phyloP scores from a whole-genome alignment of 1,284 basidiomycete genomes.

The Marasmius fiardii region DNA sequence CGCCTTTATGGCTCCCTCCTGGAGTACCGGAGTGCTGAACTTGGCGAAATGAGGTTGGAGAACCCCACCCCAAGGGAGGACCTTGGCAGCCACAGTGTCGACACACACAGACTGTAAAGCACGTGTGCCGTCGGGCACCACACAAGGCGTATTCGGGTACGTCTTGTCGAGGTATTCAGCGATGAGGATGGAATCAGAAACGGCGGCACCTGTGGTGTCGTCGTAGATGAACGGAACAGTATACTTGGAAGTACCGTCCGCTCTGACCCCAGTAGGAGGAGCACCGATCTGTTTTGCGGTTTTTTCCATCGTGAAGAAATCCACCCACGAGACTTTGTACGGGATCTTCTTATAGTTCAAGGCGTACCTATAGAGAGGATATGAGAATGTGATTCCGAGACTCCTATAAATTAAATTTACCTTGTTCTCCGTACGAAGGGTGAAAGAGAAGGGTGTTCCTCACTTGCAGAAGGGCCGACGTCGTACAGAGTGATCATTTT shows the following conservation, averaged over 20 bases:
- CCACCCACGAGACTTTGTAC: too few species aligned
- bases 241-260: not conserved
- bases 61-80: not conserved
- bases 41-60: not conserved
- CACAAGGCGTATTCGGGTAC: conserved; percentile 33
- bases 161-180: conserved; percentile 40
- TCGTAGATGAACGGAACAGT: not conserved
- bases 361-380: too few species aligned
- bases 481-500: too few species aligned
- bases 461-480: too few species aligned
- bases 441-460: too few species aligned
- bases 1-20: not conserved
- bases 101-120: not conserved
- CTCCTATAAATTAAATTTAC: too few species aligned
- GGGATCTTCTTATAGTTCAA: too few species aligned
- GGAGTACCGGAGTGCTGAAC: not conserved
- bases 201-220: not conserved
- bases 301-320: too few species aligned
- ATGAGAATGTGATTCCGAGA: too few species aligned
- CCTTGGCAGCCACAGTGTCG: not conserved
- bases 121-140: conserved; percentile 30
- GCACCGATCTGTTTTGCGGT: not conserved
- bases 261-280: not conserved
- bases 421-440: too few species aligned
- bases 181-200: conserved; percentile 35